These are phyloP conservation scores for Xylaria acuta DNA, from an alignment of 495 filamentous ascomycete species.

Conservation along the genomic window DNA sequence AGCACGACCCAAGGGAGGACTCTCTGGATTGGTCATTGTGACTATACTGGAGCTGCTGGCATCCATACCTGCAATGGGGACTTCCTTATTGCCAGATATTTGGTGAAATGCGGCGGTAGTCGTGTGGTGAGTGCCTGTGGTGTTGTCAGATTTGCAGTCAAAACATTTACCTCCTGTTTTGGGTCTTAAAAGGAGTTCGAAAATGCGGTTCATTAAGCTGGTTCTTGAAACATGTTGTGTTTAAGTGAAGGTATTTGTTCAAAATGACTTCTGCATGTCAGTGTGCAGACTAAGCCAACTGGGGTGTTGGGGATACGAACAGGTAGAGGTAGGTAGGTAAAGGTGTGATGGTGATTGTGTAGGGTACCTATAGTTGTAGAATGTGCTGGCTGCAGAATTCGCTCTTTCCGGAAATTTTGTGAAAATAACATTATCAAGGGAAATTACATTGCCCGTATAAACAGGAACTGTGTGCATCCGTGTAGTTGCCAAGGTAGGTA, in stretches of 20 bases:
- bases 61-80: not conserved
- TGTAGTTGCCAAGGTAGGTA: not conserved
- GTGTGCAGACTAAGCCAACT: not conserved
- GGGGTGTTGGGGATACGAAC: not conserved
- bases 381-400: not conserved
- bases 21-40: not conserved
- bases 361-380: not conserved
- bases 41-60: not conserved
- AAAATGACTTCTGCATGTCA: not conserved
- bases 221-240: not conserved
- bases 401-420: not conserved
- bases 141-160: not conserved
- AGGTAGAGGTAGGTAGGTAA: not conserved
- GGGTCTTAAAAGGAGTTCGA: not conserved
- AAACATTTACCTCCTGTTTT: not conserved
- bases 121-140: not conserved
- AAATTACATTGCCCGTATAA: not conserved
- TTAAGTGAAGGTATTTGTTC: not conserved
- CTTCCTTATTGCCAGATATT: not conserved
- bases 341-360: not conserved
- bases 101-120: not conserved
- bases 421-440: not conserved
- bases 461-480: not conserved
- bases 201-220: not conserved
- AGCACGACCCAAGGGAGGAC: not conserved